These are phyloP conservation scores for Boehmeria nivea DNA, from an alignment of 306 rosid genomes.

Conservation along the genomic window DNA sequence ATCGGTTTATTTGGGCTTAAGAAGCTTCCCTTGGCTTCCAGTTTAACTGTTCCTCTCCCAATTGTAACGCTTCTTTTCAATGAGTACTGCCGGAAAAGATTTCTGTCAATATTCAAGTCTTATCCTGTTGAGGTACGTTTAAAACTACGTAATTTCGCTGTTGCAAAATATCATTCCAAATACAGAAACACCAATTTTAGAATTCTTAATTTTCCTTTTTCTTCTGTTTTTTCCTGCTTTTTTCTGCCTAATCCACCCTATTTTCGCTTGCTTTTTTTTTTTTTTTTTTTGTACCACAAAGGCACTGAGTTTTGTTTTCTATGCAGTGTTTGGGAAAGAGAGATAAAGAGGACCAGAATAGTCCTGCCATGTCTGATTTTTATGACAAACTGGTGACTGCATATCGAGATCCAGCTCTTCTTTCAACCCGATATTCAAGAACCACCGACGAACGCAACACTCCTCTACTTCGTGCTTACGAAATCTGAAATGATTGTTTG, in stretches of 20 bases:
- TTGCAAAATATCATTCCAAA: not conserved
- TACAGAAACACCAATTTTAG: not conserved
- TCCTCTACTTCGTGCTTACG: constrained; percentile 49
- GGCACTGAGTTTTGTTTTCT: constrained; percentile 14
- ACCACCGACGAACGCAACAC: constrained; percentile 32
- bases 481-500: constrained; percentile 17
- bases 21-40: constrained; percentile 56
- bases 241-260: too few species aligned
- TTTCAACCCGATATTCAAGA: constrained; percentile 33
- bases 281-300: not conserved
- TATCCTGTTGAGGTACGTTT: constrained; percentile 62
- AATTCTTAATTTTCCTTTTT: not conserved
- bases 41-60: constrained; percentile 67
- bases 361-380: constrained; percentile 44
- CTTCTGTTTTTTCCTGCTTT: too few species aligned
- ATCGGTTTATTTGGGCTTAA: constrained; percentile 78
- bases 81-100: constrained; percentile 63
- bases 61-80: constrained; percentile 72
- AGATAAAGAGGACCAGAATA: constrained; percentile 57
- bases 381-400: constrained; percentile 43
- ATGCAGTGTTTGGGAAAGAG: constrained; percentile 81
- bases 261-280: too few species aligned
- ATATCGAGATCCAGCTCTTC: constrained; percentile 58
- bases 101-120: constrained; percentile 48
- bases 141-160: not conserved